A percentile compares a stretch with the other conserved stretches of the same genome.
Evolutionary conservation across 2,329 filamentous ascomycete genomes (phyloP).

Genomic region (Zymoseptoria brevis): DNA sequence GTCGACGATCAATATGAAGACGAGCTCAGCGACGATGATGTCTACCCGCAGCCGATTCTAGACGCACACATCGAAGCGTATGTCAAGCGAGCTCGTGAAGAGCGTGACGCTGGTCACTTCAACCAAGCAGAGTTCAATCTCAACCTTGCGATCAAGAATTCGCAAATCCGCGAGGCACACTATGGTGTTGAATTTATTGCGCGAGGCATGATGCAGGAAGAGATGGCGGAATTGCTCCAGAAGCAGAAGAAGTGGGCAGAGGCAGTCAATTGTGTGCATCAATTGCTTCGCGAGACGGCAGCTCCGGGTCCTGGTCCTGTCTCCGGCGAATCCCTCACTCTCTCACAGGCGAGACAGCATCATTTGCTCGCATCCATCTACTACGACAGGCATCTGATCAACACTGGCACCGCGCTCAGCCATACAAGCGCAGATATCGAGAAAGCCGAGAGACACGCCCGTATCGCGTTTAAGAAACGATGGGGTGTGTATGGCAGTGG

Average conservation of each 20-base stretch:
- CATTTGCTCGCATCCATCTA: conserved; percentile 18
- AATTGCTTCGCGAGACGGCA: conserved; percentile 11
- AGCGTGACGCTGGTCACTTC: conserved; percentile 10
- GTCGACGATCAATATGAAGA: not conserved
- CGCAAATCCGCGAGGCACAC: conserved; percentile 8
- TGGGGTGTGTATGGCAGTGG: conserved; percentile 3
- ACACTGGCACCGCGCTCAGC: conserved; percentile 4
- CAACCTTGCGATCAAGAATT: conserved; percentile 11
- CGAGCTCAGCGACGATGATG: conserved; percentile 4
- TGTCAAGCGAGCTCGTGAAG: conserved; percentile 7
- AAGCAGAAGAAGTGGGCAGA: conserved; percentile 18
- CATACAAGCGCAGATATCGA: conserved; percentile 11
- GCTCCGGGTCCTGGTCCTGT: not conserved
- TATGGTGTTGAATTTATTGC: conserved; percentile 13
- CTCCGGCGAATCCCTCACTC: not conserved
- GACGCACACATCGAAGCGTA: conserved; percentile 9
- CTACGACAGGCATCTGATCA: conserved; percentile 12
- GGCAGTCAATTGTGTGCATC: conserved; percentile 12
- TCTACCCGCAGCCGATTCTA: conserved; percentile 9
- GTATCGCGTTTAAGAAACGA: conserved; percentile 13
- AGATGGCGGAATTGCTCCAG: conserved; percentile 13
- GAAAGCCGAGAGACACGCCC: conserved; percentile 14
- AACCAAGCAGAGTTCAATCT: conserved; percentile 18
- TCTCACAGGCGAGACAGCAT: conserved; percentile 13
- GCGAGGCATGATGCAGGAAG: conserved; percentile 12